Percentiles rank a stretch among this genome's conserved stretches.
These are phyloP conservation scores for Xenoacremonium recifei DNA, from an alignment of 2,329 filamentous ascomycete species.

Conservation along the genomic window DNA sequence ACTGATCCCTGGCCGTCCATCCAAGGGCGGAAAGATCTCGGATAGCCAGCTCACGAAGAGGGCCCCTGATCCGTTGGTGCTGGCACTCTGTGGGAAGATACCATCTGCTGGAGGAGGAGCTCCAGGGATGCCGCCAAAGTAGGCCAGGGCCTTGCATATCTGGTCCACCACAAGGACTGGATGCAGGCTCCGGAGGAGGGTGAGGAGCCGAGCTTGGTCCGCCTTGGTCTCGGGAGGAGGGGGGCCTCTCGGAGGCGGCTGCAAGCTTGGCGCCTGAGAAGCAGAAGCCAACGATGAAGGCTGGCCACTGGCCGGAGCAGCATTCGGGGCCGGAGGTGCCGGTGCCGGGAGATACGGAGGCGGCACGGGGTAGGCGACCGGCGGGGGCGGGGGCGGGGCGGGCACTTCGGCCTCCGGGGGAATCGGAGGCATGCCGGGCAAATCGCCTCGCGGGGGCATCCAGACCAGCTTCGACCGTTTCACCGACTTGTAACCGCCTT, in stretches of 20 bases:
- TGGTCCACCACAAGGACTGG: constrained; percentile 59
- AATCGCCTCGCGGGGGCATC: constrained; percentile 13
- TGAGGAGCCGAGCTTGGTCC: constrained; percentile 60
- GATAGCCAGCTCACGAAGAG: constrained; percentile 61
- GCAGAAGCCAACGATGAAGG: too few relatives aligned
- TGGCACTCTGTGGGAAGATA: constrained; percentile 55
- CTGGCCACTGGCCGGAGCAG: too few relatives aligned
- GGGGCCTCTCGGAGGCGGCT: constrained; percentile 3
- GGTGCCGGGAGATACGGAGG: neutral
- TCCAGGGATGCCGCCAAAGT: constrained; percentile 60
- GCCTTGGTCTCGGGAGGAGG: constrained; percentile 49
- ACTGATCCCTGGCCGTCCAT: constrained; percentile 6
- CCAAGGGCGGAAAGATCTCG: constrained; percentile 57
- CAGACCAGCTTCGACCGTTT: constrained; percentile 41
- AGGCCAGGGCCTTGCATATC: constrained; percentile 61
- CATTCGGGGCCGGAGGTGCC: neutral
- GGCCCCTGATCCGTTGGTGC: constrained; percentile 55
- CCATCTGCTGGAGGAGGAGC: constrained; percentile 51
- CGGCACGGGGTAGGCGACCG: neutral
- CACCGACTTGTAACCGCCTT: constrained; percentile 52
- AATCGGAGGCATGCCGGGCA: neutral
- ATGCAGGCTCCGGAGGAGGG: constrained; percentile 53
- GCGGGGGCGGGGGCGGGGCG: constrained; percentile 2
- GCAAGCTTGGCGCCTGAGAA: constrained; percentile 2
- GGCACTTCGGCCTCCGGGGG: constrained; percentile 1